Base-by-base conservation (phyloP, 768 basidiomycete genomes). In the Mycena haematopus region DNA sequence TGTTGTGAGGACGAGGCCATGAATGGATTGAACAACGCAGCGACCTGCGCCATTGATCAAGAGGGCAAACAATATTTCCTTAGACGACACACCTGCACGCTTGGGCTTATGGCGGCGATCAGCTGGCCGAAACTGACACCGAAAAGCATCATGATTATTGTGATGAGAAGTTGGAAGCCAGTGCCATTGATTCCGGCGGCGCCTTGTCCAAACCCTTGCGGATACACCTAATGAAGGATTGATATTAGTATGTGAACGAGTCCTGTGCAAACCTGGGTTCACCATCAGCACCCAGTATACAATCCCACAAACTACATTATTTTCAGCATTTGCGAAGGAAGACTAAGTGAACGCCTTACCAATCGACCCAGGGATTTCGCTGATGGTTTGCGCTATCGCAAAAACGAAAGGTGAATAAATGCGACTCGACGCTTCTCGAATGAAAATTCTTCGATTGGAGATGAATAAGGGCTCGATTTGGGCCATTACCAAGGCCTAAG, bases 321-420 rank as follows among this genome's bases (percentile, higher is more conserved):
- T 36, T 22, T 47, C 14, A 46, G 27, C 5, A 27, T 3, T 35
- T 10, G 21, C 7, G 25, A 8, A 7, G 5, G 21, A n/a, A 22
- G 0, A 51, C 15, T 1, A 14, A 11, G 1, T 40, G 1, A 5
- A 36, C 29, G 2, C 29, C 29, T 17, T 44, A 62, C 62, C 51
- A 58, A 60, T 53, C 3, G 62, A 60, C 14, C 58, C 55, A 0
- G 93, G 94, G 58, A 91, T 82, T 74, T 96, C 93, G 45, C 92
- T 88, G 15, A 92, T 71, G 25, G 95, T 79, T 71, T 95, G 94
- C 2, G 88, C 86, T 35, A 92, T 82, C 31, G 93, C 90, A 71
- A 96, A 96, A 22, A 93, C 91, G 60, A 87, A 88, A 0, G 92
- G 88, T 0, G 89, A 91, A 75, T 95, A 95, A 70, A 95, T 95